Evolutionary conservation across 2,329 filamentous ascomycete genomes (phyloP).

Genomic region (Graphilbum fragrans): DNA sequence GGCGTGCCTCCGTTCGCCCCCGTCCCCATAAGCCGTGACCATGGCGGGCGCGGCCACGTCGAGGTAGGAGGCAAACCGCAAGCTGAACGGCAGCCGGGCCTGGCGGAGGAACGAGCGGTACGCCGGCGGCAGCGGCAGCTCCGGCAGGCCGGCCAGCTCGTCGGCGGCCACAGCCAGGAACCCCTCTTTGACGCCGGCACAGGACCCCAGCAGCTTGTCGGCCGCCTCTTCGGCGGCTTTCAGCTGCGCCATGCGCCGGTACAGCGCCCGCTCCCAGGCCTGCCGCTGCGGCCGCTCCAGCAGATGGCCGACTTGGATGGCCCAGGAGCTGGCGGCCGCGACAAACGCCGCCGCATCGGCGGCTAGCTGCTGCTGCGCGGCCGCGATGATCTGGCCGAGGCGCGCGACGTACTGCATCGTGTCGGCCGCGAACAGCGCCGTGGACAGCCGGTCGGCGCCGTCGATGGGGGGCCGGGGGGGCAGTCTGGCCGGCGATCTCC

Average conservation of each 20-base stretch:
- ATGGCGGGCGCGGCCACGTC: not conserved
- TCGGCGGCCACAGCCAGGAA: slow-evolving; percentile 5
- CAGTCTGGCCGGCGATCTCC: not conserved
- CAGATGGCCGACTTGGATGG: not conserved
- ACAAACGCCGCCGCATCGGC: not conserved
- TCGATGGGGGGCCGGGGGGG: not conserved
- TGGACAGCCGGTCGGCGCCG: not conserved
- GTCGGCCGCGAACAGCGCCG: slow-evolving; percentile 6
- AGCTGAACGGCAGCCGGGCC: slow-evolving; percentile 2
- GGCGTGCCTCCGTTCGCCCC: not conserved
- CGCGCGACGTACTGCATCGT: slow-evolving; percentile 5
- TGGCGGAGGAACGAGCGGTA: slow-evolving; percentile 5
- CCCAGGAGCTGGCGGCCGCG: not conserved
- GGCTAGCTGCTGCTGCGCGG: not conserved
- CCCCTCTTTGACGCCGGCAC: slow-evolving; percentile 4
- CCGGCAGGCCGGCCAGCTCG: not conserved
- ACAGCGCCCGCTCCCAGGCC: slow-evolving; percentile 2
- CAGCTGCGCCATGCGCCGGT: slow-evolving; percentile 8
- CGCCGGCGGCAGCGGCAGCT: not conserved
- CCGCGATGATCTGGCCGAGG: slow-evolving; percentile 2
- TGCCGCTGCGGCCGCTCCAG: not conserved
- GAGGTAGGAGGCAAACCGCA: slow-evolving; percentile 5
- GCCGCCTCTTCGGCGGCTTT: slow-evolving; percentile 5
- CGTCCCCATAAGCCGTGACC: not conserved
- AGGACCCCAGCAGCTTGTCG: not conserved